These are phyloP conservation scores for Pelargonium fulgidum DNA, from an alignment of 441 rosid species.

Conservation along the genomic window DNA sequence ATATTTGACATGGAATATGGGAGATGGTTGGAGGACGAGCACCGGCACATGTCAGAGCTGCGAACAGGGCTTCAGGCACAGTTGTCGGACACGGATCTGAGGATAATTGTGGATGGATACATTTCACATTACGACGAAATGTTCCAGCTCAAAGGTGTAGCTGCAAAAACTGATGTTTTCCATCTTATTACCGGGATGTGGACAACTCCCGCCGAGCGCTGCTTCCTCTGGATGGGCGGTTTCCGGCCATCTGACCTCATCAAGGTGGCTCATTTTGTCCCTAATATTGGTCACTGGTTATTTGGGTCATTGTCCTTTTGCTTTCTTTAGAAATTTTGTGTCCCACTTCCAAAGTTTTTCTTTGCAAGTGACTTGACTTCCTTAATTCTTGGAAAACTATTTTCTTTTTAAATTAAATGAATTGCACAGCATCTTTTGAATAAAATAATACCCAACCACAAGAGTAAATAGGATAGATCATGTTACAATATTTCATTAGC, in stretches of 20 bases:
- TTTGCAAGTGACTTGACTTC: background rate
- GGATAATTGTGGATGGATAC: constrained; percentile 52
- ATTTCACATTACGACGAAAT: constrained; percentile 57
- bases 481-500: too few species aligned
- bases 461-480: too few species aligned
- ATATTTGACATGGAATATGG: constrained; percentile 65
- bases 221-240: constrained; percentile 79
- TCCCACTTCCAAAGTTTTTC: background rate
- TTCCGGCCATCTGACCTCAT: constrained; percentile 71
- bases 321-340: background rate
- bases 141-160: constrained; percentile 42
- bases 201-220: constrained; percentile 63
- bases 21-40: constrained; percentile 70
- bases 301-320: background rate
- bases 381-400: background rate
- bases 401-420: background rate
- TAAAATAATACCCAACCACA: too few species aligned
- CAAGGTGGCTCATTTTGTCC: constrained; percentile 34
- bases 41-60: constrained; percentile 56
- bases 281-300: background rate
- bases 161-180: constrained; percentile 55
- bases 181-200: constrained; percentile 63
- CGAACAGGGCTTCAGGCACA: constrained; percentile 56
- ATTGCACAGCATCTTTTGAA: too few species aligned
- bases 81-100: constrained; percentile 45